Conservation (phyloP, 352 stramenopile species). For the Globisporangium nodosum region DNA sequence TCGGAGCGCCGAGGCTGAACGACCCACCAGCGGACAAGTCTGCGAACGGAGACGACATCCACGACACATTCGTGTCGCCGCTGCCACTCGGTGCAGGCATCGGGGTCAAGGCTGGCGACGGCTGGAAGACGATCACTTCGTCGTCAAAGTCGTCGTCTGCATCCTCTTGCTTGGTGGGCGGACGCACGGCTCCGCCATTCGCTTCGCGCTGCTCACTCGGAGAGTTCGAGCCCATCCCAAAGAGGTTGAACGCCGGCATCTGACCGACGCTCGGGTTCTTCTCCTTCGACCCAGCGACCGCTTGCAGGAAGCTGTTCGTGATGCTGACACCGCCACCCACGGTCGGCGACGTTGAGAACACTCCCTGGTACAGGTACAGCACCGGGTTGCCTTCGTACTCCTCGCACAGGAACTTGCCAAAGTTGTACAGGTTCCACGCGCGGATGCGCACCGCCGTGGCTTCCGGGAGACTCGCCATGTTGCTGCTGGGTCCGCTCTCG, state of each 20-base stretch:
- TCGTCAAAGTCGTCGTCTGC: slow-evolving; percentile 74
- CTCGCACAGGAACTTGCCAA: slow-evolving; percentile 50
- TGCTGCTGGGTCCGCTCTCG: slow-evolving; percentile 6
- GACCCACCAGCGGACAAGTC: slow-evolving; percentile 3
- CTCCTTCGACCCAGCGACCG: not conserved
- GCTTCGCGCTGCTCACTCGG: not conserved
- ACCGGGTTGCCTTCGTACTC: slow-evolving; percentile 58
- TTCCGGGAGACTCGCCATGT: slow-evolving; percentile 24
- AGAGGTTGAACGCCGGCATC: slow-evolving; percentile 22
- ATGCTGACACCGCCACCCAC: slow-evolving; percentile 1
- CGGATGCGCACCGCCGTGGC: slow-evolving; percentile 42
- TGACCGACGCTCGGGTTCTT: slow-evolving; percentile 2
- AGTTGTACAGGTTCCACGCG: slow-evolving; percentile 57
- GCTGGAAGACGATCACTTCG: slow-evolving; percentile 83
- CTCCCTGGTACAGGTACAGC: slow-evolving; percentile 40
- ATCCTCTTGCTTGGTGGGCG: slow-evolving; percentile 13
- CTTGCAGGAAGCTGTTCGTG: slow-evolving; percentile 16
- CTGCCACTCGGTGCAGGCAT: slow-evolving; percentile 20
- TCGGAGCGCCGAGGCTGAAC: slow-evolving; percentile 18
- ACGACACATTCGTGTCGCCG: not conserved
- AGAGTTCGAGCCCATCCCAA: slow-evolving; percentile 2
- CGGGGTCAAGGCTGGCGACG: slow-evolving; percentile 31
- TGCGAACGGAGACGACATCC: slow-evolving; percentile 15
- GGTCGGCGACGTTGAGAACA: slow-evolving; percentile 26
- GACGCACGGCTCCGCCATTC: not conserved